These are phyloP conservation scores for Fusarium sambucinum DNA, from an alignment of 2,329 filamentous ascomycete genomes.

Conservation along the genomic window DNA sequence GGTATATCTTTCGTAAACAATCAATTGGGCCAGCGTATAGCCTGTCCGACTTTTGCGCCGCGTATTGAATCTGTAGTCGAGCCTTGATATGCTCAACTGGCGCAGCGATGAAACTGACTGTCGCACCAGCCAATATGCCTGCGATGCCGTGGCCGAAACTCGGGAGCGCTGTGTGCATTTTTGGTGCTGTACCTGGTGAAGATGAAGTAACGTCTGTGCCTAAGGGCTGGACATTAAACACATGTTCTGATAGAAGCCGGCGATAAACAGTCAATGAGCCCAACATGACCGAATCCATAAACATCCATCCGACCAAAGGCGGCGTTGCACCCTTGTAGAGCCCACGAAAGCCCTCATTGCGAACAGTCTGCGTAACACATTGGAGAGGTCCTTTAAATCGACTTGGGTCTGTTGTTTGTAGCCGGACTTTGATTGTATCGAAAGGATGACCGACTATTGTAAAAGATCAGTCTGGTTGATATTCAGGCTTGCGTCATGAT, in stretches of 20 bases:
- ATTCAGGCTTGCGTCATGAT: neutral
- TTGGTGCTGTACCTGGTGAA: conserved; percentile 22
- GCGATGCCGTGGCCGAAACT: conserved; percentile 87
- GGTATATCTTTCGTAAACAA: conserved; percentile 77
- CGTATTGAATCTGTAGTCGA: conserved; percentile 93
- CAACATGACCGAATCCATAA: conserved; percentile 94
- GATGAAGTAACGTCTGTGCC: conserved; percentile 31
- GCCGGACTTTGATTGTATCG: conserved; percentile 95
- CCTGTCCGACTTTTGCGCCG: conserved; percentile 79
- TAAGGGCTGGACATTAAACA: conserved; percentile 70
- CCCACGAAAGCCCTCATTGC: conserved; percentile 84
- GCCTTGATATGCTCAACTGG: conserved; percentile 97
- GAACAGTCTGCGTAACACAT: conserved; percentile 85
- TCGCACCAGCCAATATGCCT: conserved; percentile 86
- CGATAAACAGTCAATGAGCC: conserved; percentile 93
- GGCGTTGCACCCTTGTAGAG: conserved; percentile 96
- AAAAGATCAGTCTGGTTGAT: conserved; percentile 13
- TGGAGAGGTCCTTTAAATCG: conserved; percentile 90
- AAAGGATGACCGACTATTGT: conserved; percentile 76
- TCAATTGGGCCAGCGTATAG: conserved; percentile 90
- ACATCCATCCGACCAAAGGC: conserved; percentile 96
- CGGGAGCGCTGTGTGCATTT: conserved; percentile 66
- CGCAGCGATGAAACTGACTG: conserved; percentile 91
- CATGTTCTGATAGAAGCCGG: conserved; percentile 80
- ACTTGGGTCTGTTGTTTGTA: conserved; percentile 83